Evolutionary conservation across 306 rosid genomes (phyloP).

Genomic region (Myrica gale): DNA sequence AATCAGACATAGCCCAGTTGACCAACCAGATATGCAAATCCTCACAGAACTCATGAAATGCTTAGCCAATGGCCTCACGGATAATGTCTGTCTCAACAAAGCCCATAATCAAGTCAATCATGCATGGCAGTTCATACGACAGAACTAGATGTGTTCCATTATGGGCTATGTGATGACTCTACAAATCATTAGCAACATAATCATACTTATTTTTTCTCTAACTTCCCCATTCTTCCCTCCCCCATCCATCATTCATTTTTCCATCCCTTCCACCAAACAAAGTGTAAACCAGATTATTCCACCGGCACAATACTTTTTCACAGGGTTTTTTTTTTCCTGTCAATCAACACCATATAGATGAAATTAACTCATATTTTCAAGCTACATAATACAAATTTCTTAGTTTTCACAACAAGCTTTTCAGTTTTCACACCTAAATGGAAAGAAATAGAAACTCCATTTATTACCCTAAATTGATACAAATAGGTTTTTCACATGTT

Average conservation of each 20-base stretch:
- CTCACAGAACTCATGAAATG: slow-evolving; percentile 12
- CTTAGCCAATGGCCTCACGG: slow-evolving; percentile 12
- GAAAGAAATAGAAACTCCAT: too few species aligned
- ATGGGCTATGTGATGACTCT: too few species aligned
- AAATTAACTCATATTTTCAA: too few species aligned
- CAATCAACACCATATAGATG: too few species aligned
- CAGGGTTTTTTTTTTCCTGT: background rate
- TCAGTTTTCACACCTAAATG: too few species aligned
- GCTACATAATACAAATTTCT: too few species aligned
- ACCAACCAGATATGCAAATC: slow-evolving; percentile 16
- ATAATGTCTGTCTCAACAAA: background rate
- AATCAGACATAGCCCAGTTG: slow-evolving; percentile 25
- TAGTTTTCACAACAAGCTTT: too few species aligned
- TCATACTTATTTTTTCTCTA: too few species aligned
- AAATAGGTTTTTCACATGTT: too few species aligned
- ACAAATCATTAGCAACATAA: too few species aligned
- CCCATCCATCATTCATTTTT: background rate
- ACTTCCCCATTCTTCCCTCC: too few species aligned
- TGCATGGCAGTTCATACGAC: background rate
- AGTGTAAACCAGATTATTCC: background rate
- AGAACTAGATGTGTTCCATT: background rate
- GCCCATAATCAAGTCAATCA: slow-evolving; percentile 2
- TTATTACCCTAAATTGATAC: background rate
- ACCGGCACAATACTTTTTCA: background rate
- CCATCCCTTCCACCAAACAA: background rate